A percentile compares a stretch with the other conserved stretches of the same genome.
Evolutionary conservation across 2,329 filamentous ascomycete genomes (phyloP).

Genomic region (Ophiocordyceps unilateralis): DNA sequence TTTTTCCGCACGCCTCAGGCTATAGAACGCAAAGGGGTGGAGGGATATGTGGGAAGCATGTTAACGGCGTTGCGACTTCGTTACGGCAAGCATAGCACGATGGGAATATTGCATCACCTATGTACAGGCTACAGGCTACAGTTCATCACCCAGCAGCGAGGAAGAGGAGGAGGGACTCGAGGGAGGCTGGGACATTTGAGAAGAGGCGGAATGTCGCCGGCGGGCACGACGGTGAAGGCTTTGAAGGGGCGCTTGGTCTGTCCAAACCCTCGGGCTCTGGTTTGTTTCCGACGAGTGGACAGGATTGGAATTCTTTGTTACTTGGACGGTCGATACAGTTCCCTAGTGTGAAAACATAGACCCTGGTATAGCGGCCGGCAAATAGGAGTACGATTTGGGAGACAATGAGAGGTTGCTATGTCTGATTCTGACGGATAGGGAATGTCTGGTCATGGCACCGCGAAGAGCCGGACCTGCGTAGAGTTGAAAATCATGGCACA

Average conservation of each 20-base stretch:
- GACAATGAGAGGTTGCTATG: no score
- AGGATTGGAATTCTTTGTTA: conserved; percentile 1
- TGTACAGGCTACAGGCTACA: not conserved
- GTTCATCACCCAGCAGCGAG: not conserved
- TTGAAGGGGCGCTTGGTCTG: not conserved
- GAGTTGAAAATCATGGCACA: not conserved
- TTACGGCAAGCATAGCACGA: conserved; percentile 5
- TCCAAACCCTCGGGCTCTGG: not conserved
- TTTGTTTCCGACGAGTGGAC: no score
- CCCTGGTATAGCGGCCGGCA: no score
- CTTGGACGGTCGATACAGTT: no score
- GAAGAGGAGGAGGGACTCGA: conserved; percentile 3
- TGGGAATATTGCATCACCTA: conserved; percentile 12
- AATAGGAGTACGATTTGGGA: not conserved
- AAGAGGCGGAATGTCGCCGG: not conserved
- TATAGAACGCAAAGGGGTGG: conserved; percentile 10
- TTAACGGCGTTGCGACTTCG: conserved; percentile 18
- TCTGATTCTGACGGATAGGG: no score
- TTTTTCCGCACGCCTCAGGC: conserved; percentile 11
- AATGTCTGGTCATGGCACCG: no score
- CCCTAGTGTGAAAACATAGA: no score
- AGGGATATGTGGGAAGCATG: conserved; percentile 10
- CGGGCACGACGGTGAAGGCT: not conserved
- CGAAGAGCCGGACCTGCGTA: no score
- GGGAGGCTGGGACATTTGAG: conserved; percentile 1